Base-by-base conservation (phyloP, 192 early-diverging fungal genomes). In the Chytriomyces sp. region DNA sequence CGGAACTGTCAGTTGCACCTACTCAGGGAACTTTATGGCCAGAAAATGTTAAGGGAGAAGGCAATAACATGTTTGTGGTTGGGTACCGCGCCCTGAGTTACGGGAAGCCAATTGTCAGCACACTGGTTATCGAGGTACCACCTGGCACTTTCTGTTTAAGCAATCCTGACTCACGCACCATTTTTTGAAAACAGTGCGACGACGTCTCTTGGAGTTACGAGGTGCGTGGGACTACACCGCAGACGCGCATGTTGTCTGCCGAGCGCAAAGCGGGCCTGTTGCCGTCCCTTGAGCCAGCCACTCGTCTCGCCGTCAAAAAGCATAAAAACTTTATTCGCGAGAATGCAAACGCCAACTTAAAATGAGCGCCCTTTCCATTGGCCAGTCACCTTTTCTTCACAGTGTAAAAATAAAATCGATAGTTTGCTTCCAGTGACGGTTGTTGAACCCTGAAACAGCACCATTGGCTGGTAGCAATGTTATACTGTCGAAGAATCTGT, bases 61-160 rank as follows among this genome's bases (percentile, higher is more conserved):
- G 65, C 1, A 79, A 81, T 45, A 88, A 87, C 62, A 59, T 61
- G 75, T 82, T 88, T 77, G 77, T 85, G 26, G 77, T 88, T 5
- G 77, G 79, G 28, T 88, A 85, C 50, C 76, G 74, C 45, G 80
- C 87, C 0, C 18, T 65, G 18, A 76, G 64, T 28, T 83, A 86
- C 46, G 87, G 85, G 16, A 88, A 85, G 73, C 72, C 77, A 44
- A 26, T 73, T 26, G 53, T 80, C n/a, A 81, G 81, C 26, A 73
- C 80, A 16, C 50, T 88, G 47, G 64, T 86, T 6, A 79, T 88
- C 47, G 87, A 86, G 85, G 85, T 86, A 65, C 28, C 59, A 24
- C 1, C 7, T 7, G 50, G 1, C 45, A 11, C 8, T 10, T 11
- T 0, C 59, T 67, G 48, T 75, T 44, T 0, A 45, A 26, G 9